These are phyloP conservation scores for Tilletia indica DNA, from an alignment of 1,284 basidiomycete genomes.

Conservation along the genomic window DNA sequence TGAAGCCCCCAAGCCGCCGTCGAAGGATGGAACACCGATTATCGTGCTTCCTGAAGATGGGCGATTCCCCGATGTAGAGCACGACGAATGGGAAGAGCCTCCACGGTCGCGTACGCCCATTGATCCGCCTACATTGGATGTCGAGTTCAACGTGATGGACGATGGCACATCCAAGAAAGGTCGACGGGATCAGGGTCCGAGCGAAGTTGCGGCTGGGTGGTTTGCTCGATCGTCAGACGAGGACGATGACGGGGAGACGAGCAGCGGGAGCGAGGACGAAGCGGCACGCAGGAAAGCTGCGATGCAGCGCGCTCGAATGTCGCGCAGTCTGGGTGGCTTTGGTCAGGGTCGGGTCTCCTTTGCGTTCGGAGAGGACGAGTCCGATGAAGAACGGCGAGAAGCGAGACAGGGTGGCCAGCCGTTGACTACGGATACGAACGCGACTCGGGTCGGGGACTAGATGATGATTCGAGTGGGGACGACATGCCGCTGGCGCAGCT, in stretches of 20 bases:
- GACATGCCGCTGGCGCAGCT: slow-evolving; percentile 42
- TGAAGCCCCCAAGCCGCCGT: neutral
- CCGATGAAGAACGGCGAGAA: neutral
- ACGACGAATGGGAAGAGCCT: slow-evolving; percentile 13
- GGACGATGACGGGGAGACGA: slow-evolving; percentile 20
- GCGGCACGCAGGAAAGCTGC: slow-evolving; percentile 25
- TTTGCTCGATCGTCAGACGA: slow-evolving; percentile 32
- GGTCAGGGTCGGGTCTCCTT: slow-evolving; percentile 6
- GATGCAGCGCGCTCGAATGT: slow-evolving; percentile 20
- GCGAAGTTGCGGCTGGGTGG: slow-evolving; percentile 32
- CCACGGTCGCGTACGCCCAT: slow-evolving; percentile 29
- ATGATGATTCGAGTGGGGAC: slow-evolving; percentile 25
- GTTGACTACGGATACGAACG: neutral
- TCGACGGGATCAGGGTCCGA: slow-evolving; percentile 22
- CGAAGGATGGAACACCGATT: neutral
- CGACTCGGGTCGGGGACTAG: neutral
- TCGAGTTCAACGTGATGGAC: slow-evolving; percentile 26
- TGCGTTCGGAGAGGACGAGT: slow-evolving; percentile 11
- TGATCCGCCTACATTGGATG: slow-evolving; percentile 32
- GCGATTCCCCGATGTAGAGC: slow-evolving; percentile 5
- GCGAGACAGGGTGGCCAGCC: neutral
- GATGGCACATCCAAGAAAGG: slow-evolving; percentile 10
- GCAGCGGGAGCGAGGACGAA: slow-evolving; percentile 18
- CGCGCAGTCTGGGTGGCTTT: slow-evolving; percentile 18
- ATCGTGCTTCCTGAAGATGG: neutral